Evolutionary conservation across 2,329 filamentous ascomycete species (phyloP).

Genomic region (Paecilomyces fulvus): DNA sequence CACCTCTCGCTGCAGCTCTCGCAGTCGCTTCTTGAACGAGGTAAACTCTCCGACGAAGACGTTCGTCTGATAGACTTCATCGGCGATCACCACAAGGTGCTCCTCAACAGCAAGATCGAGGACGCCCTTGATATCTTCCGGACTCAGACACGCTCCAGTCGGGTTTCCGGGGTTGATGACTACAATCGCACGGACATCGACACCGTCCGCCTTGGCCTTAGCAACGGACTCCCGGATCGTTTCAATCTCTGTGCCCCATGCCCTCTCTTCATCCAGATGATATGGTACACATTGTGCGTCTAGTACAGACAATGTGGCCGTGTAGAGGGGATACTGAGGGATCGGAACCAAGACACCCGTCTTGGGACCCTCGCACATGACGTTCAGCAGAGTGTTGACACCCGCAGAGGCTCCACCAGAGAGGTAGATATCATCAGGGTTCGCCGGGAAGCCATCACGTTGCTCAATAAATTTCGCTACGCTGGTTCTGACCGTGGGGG

Average conservation of each 20-base stretch:
- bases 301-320: slow-evolving; percentile 77
- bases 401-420: slow-evolving; percentile 87
- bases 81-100: slow-evolving; percentile 81
- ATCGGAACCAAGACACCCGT: slow-evolving; percentile 89
- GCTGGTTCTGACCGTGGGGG: slow-evolving; percentile 75
- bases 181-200: slow-evolving; percentile 84
- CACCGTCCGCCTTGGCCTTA: slow-evolving; percentile 66
- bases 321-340: slow-evolving; percentile 96
- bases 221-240: slow-evolving; percentile 65
- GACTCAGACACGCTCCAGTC: slow-evolving; percentile 76
- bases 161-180: slow-evolving; percentile 99
- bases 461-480: slow-evolving; percentile 88
- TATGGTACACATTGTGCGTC: slow-evolving; percentile 86
- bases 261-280: slow-evolving; percentile 75
- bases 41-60: slow-evolving; percentile 91
- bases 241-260: slow-evolving; percentile 82
- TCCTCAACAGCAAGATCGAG: slow-evolving; percentile 79
- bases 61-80: slow-evolving; percentile 99
- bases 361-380: slow-evolving; percentile 70
- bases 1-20: slow-evolving; percentile 64
- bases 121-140: slow-evolving; percentile 73
- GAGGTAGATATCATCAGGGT: slow-evolving; percentile 76
- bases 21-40: slow-evolving; percentile 86
- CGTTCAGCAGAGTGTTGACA: slow-evolving; percentile 84
- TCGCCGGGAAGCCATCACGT: slow-evolving; percentile 80